Evolutionary conservation across 2,329 filamentous ascomycete species (phyloP), one percentile per base, ranked within the genome.

Genomic region (Neofusicoccum cordaticola): DNA sequence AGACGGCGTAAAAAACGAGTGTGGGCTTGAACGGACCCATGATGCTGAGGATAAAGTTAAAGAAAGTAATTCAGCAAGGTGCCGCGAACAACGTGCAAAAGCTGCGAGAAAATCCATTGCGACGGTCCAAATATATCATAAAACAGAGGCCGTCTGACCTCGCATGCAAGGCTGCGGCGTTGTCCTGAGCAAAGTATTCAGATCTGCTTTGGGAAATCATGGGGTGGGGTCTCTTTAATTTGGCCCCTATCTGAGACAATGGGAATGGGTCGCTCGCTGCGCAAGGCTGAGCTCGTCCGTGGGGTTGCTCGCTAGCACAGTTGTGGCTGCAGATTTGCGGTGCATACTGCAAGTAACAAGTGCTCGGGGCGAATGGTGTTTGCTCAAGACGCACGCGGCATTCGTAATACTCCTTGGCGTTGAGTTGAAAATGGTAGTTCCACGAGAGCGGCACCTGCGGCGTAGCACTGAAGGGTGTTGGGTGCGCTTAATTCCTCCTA

Each of bases 11-110:
- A 17, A 35, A 47, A 11, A 37, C 3, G 17, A 42, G 12, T 15
- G 37, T 9, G 8, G 52, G 56, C n/a, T 37, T 60, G 42, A 45
- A 47, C 15, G 44, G 42, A n/a, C 31, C 53, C 56, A 60, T 60
- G 4, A 6, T 48, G 17, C n/a, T 17, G 41, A 44, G 12, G 22
- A n/a, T 13, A 31, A n/a, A 41, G 34, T 41, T 19, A 19, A 7
- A 71, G 41, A 57, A 60, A 71, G 41, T 53, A 62, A 70, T 22
- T 65, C 69, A 22, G 65, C 67, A 17, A 69, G 37, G 34, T 70
- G 60, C 37, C 71, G 62, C 45, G 66, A 61, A 47, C 66, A 66
- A 9, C 65, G 66, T 31, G 68, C 70, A 37, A 65, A 62, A 47
- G 67, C n/a, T 8, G 31, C 45, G 42, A 69, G 65, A 6, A 70